phyloP scores from a whole-genome alignment of 306 rosid species.

The Mucuna pruriens region DNA sequence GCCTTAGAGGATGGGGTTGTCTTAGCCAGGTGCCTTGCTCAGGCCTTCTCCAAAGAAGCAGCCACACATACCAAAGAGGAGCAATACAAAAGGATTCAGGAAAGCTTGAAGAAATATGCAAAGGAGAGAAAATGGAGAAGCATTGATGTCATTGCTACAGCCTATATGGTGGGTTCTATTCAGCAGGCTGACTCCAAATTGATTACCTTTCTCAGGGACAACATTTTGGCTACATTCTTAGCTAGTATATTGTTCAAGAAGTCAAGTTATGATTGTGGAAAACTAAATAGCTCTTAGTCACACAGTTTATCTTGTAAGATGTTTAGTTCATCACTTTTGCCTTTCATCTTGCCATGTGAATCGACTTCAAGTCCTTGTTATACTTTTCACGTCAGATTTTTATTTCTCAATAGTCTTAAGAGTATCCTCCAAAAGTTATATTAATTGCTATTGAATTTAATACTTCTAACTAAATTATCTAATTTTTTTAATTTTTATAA shows the following conservation, averaged over 20 bases:
- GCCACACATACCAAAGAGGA: slow-evolving; percentile 8
- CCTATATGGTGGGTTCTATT: slow-evolving; percentile 58
- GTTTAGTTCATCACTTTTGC: not conserved
- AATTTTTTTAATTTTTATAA: no score
- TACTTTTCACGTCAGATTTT: no score
- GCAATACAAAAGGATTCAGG: slow-evolving; percentile 48
- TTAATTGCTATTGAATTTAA: no score
- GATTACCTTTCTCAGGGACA: slow-evolving; percentile 56
- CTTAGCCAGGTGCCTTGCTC: slow-evolving; percentile 65
- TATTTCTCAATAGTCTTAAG: no score
- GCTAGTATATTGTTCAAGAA: slow-evolving; percentile 27
- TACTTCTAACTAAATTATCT: no score
- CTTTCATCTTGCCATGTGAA: no score
- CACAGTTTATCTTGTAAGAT: not conserved
- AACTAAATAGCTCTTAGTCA: slow-evolving; percentile 37
- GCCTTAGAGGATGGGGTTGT: slow-evolving; percentile 69
- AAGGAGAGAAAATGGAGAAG: slow-evolving; percentile 74
- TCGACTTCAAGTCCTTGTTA: no score
- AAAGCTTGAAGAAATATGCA: slow-evolving; percentile 63
- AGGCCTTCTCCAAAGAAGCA: slow-evolving; percentile 46
- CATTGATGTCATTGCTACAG: slow-evolving; percentile 46
- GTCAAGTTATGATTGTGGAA: slow-evolving; percentile 66
- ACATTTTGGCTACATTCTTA: slow-evolving; percentile 46
- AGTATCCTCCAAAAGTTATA: no score
- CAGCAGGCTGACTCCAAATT: slow-evolving; percentile 46